Percentiles rank a stretch among this genome's conserved stretches.
Evolutionary conservation across 192 early-diverging fungal genomes (phyloP).

Genomic region (Rhizoclosmatium sp.): DNA sequence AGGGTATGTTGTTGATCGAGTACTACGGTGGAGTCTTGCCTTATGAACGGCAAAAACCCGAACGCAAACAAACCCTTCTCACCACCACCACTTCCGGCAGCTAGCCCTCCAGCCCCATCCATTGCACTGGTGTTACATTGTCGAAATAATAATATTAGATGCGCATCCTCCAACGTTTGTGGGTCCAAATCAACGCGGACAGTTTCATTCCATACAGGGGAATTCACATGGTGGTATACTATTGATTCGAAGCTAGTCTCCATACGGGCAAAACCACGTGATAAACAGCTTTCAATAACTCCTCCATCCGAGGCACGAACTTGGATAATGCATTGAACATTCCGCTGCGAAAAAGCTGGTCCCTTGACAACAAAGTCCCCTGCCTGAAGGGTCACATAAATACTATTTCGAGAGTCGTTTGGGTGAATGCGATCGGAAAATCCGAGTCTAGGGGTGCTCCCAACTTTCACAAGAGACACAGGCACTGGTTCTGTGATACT

Average conservation of each 20-base stretch:
- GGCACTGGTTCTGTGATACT: constrained; percentile 29
- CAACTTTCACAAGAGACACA: constrained; percentile 16
- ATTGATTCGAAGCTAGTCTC: constrained; percentile 61
- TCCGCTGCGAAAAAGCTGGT: constrained; percentile 47
- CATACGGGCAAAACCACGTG: constrained; percentile 49
- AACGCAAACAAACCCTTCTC: constrained; percentile 62
- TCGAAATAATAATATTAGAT: constrained; percentile 67
- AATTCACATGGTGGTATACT: constrained; percentile 66
- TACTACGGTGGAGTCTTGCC: constrained; percentile 60
- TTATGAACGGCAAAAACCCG: constrained; percentile 65
- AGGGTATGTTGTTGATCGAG: constrained; percentile 67
- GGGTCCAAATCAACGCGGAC: constrained; percentile 68
- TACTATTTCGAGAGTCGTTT: constrained; percentile 57
- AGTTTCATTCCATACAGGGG: constrained; percentile 70
- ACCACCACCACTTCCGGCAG: not conserved
- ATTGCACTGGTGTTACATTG: constrained; percentile 47
- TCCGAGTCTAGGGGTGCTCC: constrained; percentile 59
- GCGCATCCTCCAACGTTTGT: constrained; percentile 61
- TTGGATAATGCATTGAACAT: constrained; percentile 68
- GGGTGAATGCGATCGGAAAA: constrained; percentile 62
- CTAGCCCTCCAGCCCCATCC: constrained; percentile 18
- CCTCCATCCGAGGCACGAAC: constrained; percentile 64
- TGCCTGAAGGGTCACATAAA: constrained; percentile 65
- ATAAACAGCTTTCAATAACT: constrained; percentile 62
- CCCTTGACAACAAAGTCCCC: constrained; percentile 62